A percentile compares a stretch with the other conserved stretches of the same genome.
Conservation (phyloP, 805 yeast species). For the Schwanniomyces occidentalis region DNA sequence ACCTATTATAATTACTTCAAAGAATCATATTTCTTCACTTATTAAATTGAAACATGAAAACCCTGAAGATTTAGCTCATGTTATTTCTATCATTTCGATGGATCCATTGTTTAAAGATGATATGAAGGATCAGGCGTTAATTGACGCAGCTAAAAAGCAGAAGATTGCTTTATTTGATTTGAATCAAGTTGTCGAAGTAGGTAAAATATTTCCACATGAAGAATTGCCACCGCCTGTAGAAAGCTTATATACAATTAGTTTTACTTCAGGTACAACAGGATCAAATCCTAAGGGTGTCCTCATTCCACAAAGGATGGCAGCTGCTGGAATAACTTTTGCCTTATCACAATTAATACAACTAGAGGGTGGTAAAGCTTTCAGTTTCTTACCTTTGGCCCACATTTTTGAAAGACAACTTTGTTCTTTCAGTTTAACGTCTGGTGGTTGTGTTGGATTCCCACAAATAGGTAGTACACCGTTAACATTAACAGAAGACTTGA, state of each 20-base stretch:
- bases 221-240: constrained; percentile 32
- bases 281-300: constrained; percentile 74
- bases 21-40: constrained; percentile 49
- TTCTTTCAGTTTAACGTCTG: constrained; percentile 21
- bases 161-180: constrained; percentile 34
- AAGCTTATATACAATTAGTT: constrained; percentile 40
- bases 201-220: constrained; percentile 36
- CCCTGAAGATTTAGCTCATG: constrained; percentile 30
- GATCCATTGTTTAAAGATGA: constrained; percentile 34
- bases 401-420: constrained; percentile 32
- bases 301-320: constrained; percentile 29
- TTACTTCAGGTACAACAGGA: constrained; percentile 69
- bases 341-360: constrained; percentile 8
- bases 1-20: constrained; percentile 54
- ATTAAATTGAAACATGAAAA: constrained; percentile 42
- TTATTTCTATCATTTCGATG: constrained; percentile 58
- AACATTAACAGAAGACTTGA: constrained; percentile 30
- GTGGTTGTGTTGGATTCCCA: constrained; percentile 33
- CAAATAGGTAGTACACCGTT: constrained; percentile 20
- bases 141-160: constrained; percentile 21
- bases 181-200: constrained; percentile 28
- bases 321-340: constrained; percentile 15
- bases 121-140: constrained; percentile 13
- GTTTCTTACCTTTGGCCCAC: constrained; percentile 40
- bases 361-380: constrained; percentile 12